A percentile compares a stretch with the other conserved stretches of the same genome.
phyloP scores from a whole-genome alignment of 208 protist species.

The Strigomonas culicis region DNA sequence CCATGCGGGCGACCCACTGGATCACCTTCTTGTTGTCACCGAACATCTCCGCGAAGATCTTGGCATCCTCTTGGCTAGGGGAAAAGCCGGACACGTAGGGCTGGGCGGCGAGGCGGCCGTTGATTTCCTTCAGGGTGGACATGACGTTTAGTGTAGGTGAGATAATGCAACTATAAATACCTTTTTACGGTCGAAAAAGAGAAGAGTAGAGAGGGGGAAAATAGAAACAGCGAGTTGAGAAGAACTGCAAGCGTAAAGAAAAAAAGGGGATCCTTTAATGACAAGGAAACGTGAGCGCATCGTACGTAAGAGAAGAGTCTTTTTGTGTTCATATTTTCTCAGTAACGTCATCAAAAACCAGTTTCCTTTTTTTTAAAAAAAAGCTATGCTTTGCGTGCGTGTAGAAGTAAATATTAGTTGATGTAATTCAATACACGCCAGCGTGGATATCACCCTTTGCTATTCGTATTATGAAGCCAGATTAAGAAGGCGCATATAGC shows the following conservation, averaged over 20 bases:
- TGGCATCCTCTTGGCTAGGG: constrained; percentile 81
- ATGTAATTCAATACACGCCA: no score
- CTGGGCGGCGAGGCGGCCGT: constrained; percentile 73
- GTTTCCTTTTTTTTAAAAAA: constrained; percentile 4
- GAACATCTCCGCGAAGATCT: constrained; percentile 85
- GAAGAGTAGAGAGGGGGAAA: constrained; percentile 11
- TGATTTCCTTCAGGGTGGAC: constrained; percentile 83
- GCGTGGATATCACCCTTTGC: no score
- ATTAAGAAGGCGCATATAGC: not conserved
- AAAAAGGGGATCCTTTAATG: no score
- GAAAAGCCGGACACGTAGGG: constrained; percentile 81
- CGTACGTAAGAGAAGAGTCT: not conserved
- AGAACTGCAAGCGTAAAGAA: not conserved
- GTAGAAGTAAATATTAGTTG: no score
- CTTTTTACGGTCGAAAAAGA: constrained; percentile 1
- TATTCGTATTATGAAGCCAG: not conserved
- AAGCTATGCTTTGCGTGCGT: not conserved
- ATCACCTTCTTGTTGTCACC: constrained; percentile 65
- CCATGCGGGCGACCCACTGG: constrained; percentile 89
- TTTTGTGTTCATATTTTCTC: no score
- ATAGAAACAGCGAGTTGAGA: constrained; percentile 10
- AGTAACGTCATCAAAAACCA: not conserved
- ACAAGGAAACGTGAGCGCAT: no score
- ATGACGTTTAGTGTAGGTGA: constrained; percentile 26
- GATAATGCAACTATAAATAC: constrained; percentile 9